Conservation (phyloP, 1,139 yeast species). For the Geotrichum australiense region DNA sequence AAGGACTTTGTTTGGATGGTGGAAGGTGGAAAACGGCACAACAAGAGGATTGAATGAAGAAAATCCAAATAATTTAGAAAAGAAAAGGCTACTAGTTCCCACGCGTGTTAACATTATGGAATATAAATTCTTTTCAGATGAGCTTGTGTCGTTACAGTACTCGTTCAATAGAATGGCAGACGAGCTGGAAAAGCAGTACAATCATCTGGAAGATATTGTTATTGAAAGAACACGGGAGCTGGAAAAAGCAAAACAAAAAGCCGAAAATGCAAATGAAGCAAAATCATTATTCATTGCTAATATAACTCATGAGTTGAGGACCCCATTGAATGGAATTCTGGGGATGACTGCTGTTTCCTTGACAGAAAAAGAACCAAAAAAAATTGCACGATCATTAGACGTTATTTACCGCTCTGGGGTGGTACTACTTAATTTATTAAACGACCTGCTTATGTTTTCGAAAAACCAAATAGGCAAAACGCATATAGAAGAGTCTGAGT, state of each 20-base stretch:
- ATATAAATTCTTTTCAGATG: slow-evolving; percentile 62
- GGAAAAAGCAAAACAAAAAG: slow-evolving; percentile 82
- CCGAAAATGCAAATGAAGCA: slow-evolving; percentile 92
- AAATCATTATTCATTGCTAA: slow-evolving; percentile 93
- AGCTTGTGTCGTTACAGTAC: slow-evolving; percentile 76
- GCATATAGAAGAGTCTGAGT: slow-evolving; percentile 74
- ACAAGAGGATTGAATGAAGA: neutral
- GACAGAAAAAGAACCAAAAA: slow-evolving; percentile 65
- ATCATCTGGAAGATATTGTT: slow-evolving; percentile 84
- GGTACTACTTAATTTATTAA: slow-evolving; percentile 72
- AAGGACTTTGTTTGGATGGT: neutral
- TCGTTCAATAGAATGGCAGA: slow-evolving; percentile 90
- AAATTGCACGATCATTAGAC: slow-evolving; percentile 62
- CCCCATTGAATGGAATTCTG: slow-evolving; percentile 90
- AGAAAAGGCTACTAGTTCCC: slow-evolving; percentile 14
- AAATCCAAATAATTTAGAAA: slow-evolving; percentile 25
- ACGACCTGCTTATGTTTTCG: slow-evolving; percentile 82
- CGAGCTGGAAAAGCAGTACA: slow-evolving; percentile 75
- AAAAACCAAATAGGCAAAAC: slow-evolving; percentile 80
- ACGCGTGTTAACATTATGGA: slow-evolving; percentile 14
- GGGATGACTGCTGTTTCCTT: slow-evolving; percentile 95
- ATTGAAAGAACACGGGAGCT: slow-evolving; percentile 77
- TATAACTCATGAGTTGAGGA: slow-evolving; percentile 88
- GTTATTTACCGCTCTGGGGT: slow-evolving; percentile 89
- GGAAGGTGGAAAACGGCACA: neutral